Evolutionary conservation across 805 yeast species (phyloP).

Genomic region (Diddensiella santjacobensis): DNA sequence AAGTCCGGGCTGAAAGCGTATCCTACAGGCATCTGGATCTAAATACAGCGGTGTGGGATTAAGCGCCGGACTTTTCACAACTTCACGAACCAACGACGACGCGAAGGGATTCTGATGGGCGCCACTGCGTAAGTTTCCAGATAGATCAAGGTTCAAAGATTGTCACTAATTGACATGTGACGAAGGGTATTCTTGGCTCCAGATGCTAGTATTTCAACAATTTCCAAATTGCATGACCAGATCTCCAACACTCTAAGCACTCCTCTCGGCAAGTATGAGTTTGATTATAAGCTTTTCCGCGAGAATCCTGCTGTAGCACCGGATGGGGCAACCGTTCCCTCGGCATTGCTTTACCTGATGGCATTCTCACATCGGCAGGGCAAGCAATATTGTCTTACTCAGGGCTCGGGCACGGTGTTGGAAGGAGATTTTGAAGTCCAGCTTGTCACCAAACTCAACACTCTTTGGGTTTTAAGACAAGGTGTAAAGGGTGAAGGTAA

Average conservation of each 20-base stretch:
- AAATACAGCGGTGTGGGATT: background rate
- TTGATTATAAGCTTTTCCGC: slow-evolving; percentile 63
- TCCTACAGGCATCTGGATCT: slow-evolving; percentile 18
- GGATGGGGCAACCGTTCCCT: background rate
- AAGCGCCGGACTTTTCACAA: background rate
- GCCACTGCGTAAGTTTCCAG: slow-evolving; percentile 5
- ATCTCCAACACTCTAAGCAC: slow-evolving; percentile 65
- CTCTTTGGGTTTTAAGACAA: slow-evolving; percentile 69
- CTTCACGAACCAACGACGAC: too few relatives aligned
- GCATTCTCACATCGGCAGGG: slow-evolving; percentile 29
- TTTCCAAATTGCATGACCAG: slow-evolving; percentile 66
- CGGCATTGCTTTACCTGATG: slow-evolving; percentile 30
- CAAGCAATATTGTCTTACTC: slow-evolving; percentile 30
- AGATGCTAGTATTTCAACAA: slow-evolving; percentile 38
- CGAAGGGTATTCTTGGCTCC: slow-evolving; percentile 16
- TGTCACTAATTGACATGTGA: too few relatives aligned
- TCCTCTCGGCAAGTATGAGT: slow-evolving; percentile 60
- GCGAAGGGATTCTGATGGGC: too few relatives aligned
- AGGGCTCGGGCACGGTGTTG: slow-evolving; percentile 39
- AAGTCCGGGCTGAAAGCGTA: slow-evolving; percentile 25
- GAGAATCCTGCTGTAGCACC: slow-evolving; percentile 50
- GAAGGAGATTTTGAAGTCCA: slow-evolving; percentile 57
- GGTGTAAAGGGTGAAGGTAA: slow-evolving; percentile 71
- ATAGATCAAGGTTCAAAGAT: background rate
- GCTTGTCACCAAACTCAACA: slow-evolving; percentile 54